Base-by-base conservation (phyloP, 2,329 filamentous ascomycete genomes). In the Lachnellula cervina region DNA sequence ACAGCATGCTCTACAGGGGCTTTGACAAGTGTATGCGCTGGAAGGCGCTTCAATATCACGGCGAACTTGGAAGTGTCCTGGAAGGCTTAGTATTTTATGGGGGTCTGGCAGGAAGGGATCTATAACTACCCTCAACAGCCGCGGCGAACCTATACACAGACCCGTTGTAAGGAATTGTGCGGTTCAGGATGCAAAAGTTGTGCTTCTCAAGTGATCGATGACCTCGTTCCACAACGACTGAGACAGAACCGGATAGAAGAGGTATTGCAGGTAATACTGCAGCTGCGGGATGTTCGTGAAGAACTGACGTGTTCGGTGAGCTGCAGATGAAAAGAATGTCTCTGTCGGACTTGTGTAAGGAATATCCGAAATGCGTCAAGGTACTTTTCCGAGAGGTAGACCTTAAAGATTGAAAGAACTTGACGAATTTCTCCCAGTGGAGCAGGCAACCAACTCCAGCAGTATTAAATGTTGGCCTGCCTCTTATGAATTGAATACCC, bases 221-320 rank as follows among this genome's bases (percentile, higher is more conserved):
- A 51, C 58, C 62, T 62, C 59, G 55, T 62, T 59, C 57, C 59
- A 60, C 55, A 52, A 49, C 55, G 52, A 50, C 56, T 52, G 57
- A 62, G 62, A 61, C 57, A 63, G 58, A 55, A 59, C 51, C 44
- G 59, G 60, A 56, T 55, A 61, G 65, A 57, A 56, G 28, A 59
- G 57, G 56, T 59, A 60, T 49, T 60, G 60, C 46, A 64, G 64
- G 65, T 67, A 62, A 65, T 64, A 69, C 66, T 48, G 62, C 65
- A 67, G 65, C 52, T 58, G 54, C 56, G 51, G 63, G 57, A 61
- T 58, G 55, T 61, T 64, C 55, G 63, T 62, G 63, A 62, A 51
- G 45, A 55, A 59, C 55, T 63, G 60, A 66, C 59, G 59, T 64
- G 60, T 57, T 62, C 58, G 57, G 57, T 60, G 59, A 62, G 55